phyloP scores from a whole-genome alignment of 2,329 filamentous ascomycete species.

The Penicillium vulpinum region DNA sequence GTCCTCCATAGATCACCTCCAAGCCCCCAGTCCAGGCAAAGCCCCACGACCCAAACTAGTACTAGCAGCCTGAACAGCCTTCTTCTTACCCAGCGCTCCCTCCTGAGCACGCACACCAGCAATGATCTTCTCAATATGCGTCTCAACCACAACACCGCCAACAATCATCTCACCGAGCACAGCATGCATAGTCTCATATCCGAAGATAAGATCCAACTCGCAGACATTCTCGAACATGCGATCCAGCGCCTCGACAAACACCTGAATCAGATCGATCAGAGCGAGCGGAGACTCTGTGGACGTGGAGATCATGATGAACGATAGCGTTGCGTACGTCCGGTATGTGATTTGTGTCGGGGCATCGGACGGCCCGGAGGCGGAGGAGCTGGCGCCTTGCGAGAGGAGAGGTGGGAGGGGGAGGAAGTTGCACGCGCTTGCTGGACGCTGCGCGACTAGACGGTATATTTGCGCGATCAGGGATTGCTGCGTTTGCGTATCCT shows the following conservation, averaged over 20 bases:
- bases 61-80: conserved; percentile 46
- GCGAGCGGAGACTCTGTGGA: conserved; percentile 94
- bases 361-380: conserved; percentile 68
- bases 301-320: conserved; percentile 97
- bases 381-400: conserved; percentile 52
- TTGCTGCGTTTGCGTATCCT: conserved; percentile 98
- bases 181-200: conserved; percentile 94
- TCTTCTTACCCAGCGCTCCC: conserved; percentile 45
- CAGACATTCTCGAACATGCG: conserved; percentile 97
- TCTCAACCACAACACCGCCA: conserved; percentile 91
- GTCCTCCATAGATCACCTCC: conserved; percentile 32
- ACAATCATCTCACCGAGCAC: conserved; percentile 92
- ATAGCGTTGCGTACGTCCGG: conserved; percentile 95
- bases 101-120: conserved; percentile 68
- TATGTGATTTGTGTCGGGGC: conserved; percentile 95
- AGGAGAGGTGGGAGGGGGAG: conserved; percentile 73
- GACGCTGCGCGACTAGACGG: conserved; percentile 86
- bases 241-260: conserved; percentile 95
- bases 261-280: conserved; percentile 93
- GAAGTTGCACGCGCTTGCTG: conserved; percentile 94
- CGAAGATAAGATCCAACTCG: conserved; percentile 97
- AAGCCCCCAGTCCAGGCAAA: conserved; percentile 41
- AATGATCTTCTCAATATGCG: conserved; percentile 82
- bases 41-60: conserved; percentile 38
- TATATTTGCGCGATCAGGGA: conserved; percentile 97